phyloP scores from a whole-genome alignment of 108 stramenopile species.

The Bacterosira constricta region DNA sequence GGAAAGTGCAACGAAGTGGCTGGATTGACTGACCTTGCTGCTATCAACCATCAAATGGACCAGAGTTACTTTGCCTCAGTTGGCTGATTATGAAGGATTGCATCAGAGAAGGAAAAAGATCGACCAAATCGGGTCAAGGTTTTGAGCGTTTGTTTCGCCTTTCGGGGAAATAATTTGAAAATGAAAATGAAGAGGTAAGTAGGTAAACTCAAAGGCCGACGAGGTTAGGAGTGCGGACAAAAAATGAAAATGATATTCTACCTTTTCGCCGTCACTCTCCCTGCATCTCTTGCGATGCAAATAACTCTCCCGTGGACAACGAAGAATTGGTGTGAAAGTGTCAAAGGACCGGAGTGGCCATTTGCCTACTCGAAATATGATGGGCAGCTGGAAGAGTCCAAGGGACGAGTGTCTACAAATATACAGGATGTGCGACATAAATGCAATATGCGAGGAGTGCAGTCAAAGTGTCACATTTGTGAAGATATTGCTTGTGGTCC shows the following conservation, averaged over 20 bases:
- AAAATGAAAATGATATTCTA: not conserved
- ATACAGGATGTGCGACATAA: constrained; percentile 75
- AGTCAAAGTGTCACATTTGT: constrained; percentile 81
- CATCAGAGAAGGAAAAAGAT: no score
- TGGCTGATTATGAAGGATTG: no score
- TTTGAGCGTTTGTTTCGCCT: no score
- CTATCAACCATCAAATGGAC: no score
- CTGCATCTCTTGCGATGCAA: constrained; percentile 46
- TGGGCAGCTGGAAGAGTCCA: constrained; percentile 67
- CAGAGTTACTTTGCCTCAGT: no score
- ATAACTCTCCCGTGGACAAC: constrained; percentile 61
- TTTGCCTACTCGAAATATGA: constrained; percentile 80
- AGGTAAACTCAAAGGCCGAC: no score
- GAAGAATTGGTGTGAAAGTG: constrained; percentile 62
- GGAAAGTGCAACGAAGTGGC: no score
- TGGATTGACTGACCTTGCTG: no score
- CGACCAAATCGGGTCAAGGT: no score
- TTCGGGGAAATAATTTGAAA: no score
- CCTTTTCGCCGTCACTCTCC: not conserved
- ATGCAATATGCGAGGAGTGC: constrained; percentile 65
- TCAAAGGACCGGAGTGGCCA: constrained; percentile 70
- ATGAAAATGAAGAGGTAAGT: no score
- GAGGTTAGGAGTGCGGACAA: no score
- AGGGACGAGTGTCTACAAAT: constrained; percentile 71
- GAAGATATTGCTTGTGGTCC: constrained; percentile 73